Conservation (phyloP, 2,329 filamentous ascomycete species). For the Sporothrix pallida region DNA sequence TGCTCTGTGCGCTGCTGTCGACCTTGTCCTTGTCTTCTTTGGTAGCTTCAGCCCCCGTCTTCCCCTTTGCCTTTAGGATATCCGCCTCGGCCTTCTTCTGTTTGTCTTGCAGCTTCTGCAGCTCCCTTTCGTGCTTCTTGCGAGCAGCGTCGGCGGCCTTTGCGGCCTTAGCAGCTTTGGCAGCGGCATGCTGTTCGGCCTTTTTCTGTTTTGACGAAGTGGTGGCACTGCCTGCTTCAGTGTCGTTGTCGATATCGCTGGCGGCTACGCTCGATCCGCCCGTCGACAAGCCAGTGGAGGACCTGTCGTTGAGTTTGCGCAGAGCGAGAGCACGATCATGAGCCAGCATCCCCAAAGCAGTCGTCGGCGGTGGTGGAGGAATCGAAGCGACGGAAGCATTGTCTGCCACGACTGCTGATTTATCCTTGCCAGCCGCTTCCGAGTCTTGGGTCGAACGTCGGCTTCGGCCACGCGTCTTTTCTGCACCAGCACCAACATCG, state of each 20-base stretch:
- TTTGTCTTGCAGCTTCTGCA: slow-evolving; percentile 66
- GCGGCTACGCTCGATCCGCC: background rate
- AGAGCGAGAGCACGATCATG: slow-evolving; percentile 3
- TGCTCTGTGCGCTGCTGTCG: slow-evolving; percentile 38
- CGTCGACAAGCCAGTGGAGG: background rate
- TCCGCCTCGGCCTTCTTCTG: slow-evolving; percentile 46
- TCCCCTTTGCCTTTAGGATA: slow-evolving; percentile 48
- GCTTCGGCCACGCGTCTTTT: background rate
- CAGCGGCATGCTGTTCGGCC: background rate
- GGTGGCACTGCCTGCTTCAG: background rate
- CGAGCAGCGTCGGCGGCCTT: slow-evolving; percentile 39
- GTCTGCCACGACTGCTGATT: background rate
- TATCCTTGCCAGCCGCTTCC: background rate
- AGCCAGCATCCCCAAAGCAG: slow-evolving; percentile 9
- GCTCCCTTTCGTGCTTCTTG: slow-evolving; percentile 64
- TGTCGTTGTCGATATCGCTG: slow-evolving; percentile 23
- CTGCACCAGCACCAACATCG: slow-evolving; percentile 36
- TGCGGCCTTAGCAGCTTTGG: slow-evolving; percentile 35
- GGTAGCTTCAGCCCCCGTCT: slow-evolving; percentile 57
- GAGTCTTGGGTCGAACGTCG: background rate
- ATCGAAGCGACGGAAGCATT: background rate
- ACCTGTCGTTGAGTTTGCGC: background rate
- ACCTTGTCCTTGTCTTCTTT: slow-evolving; percentile 41
- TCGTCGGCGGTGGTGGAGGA: slow-evolving; percentile 2
- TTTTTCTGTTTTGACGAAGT: background rate